phyloP scores from a whole-genome alignment of 1,284 basidiomycete species.

The Pseudozyma flocculosa region DNA sequence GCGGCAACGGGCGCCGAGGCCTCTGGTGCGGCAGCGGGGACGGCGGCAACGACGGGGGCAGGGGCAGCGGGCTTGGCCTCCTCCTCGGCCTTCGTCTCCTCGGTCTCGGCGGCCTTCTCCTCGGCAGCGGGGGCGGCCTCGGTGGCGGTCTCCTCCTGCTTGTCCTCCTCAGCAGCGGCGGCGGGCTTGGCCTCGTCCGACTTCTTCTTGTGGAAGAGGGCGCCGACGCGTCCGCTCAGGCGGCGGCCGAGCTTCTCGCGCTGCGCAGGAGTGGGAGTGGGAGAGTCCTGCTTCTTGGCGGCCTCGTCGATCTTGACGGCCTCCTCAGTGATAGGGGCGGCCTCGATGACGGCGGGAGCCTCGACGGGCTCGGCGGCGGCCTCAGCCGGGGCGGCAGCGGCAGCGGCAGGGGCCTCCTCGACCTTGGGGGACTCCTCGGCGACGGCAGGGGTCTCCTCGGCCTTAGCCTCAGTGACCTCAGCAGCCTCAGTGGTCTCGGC shows the following conservation, averaged over 20 bases:
- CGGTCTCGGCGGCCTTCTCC: slow-evolving; percentile 34
- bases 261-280: slow-evolving; percentile 37
- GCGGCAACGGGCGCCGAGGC: slow-evolving; percentile 27
- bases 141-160: slow-evolving; percentile 7
- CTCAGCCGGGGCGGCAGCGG: slow-evolving; percentile 16
- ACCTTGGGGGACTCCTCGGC: slow-evolving; percentile 3
- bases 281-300: slow-evolving; percentile 38
- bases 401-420: slow-evolving; percentile 13
- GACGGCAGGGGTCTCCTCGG: slow-evolving; percentile 15
- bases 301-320: slow-evolving; percentile 47
- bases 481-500: slow-evolving; percentile 14
- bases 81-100: slow-evolving; percentile 10
- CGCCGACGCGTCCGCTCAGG: slow-evolving; percentile 42
- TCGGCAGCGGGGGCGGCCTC: slow-evolving; percentile 21
- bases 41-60: slow-evolving; percentile 8
- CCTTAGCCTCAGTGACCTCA: slow-evolving; percentile 10
- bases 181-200: slow-evolving; percentile 20
- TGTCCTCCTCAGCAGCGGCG: slow-evolving; percentile 2
- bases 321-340: slow-evolving; percentile 15
- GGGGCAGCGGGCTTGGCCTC: slow-evolving; percentile 4
- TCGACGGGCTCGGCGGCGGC: slow-evolving; percentile 12
- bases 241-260: slow-evolving; percentile 48
- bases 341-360: slow-evolving; percentile 6
- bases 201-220: slow-evolving; percentile 51
- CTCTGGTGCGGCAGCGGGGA: slow-evolving; percentile 27